Conservation (phyloP, 139 green algal genomes). For the Nannochloris sp. region DNA sequence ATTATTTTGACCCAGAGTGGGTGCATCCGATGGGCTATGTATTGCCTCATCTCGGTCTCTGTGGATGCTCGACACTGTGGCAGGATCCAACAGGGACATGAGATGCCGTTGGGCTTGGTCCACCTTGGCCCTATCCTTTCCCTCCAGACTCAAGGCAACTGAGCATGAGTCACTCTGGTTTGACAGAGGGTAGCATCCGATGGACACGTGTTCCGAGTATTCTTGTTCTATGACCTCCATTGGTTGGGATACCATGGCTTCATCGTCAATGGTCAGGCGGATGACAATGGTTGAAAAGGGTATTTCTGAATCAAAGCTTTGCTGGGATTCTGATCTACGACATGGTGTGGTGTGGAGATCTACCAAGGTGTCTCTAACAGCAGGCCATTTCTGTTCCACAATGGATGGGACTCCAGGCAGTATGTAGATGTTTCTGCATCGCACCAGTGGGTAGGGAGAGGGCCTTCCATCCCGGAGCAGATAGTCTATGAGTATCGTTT, state of each 20-base stretch:
- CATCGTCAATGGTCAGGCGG: constrained; percentile 30
- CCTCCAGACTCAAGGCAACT: constrained; percentile 52
- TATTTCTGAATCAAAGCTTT: neutral
- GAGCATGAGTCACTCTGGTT: constrained; percentile 36
- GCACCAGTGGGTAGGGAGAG: constrained; percentile 64
- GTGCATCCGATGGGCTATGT: constrained; percentile 6
- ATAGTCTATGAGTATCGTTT: constrained; percentile 41
- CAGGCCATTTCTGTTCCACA: constrained; percentile 58
- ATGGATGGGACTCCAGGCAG: constrained; percentile 71
- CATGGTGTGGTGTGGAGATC: constrained; percentile 5
- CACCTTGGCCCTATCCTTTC: constrained; percentile 33
- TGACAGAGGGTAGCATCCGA: constrained; percentile 56
- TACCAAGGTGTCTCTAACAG: constrained; percentile 35
- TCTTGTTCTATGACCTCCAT: constrained; percentile 38
- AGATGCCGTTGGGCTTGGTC: neutral
- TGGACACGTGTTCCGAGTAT: constrained; percentile 33
- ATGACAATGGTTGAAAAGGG: constrained; percentile 54
- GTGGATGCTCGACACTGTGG: constrained; percentile 3
- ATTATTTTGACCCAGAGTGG: constrained; percentile 3
- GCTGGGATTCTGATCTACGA: neutral
- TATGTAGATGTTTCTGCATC: constrained; percentile 70
- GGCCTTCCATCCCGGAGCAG: constrained; percentile 11
- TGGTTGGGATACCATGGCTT: constrained; percentile 36
- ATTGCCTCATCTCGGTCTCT: constrained; percentile 5
- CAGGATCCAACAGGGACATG: neutral